Evolutionary conservation across 2,329 filamentous ascomycete genomes (phyloP).

Genomic region (Penicillium paneum): DNA sequence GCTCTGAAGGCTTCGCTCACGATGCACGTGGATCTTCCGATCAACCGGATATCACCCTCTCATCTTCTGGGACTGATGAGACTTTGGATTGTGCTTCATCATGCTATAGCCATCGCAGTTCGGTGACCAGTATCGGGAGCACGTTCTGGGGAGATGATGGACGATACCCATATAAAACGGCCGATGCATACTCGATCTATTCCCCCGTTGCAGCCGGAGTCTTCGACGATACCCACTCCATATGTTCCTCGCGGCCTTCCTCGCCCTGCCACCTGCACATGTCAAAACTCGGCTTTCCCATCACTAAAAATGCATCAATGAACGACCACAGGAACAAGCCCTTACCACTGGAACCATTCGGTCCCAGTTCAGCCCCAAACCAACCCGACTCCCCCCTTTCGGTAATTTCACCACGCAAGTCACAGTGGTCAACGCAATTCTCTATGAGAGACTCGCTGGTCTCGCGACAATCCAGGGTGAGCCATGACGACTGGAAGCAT

Average conservation of each 20-base stretch:
- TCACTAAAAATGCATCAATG: conserved; percentile 20
- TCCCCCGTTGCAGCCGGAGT: conserved; percentile 27
- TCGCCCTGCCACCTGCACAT: neutral
- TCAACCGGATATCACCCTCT: neutral
- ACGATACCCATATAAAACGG: conserved; percentile 12
- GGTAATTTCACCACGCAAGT: neutral
- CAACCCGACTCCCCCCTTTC: conserved; percentile 12
- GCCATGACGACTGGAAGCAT: neutral
- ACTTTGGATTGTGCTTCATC: conserved; percentile 32
- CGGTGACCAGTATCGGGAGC: conserved; percentile 34
- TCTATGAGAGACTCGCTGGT: neutral
- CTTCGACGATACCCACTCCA: conserved; percentile 33
- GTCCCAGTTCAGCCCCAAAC: conserved; percentile 29
- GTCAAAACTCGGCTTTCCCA: neutral
- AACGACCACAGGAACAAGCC: conserved; percentile 40
- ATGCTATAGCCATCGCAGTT: conserved; percentile 36
- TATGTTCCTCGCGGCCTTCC: neutral
- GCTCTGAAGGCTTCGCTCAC: neutral
- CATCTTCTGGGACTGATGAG: conserved; percentile 28
- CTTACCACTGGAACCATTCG: conserved; percentile 38
- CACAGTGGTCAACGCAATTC: neutral
- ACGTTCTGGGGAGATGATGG: conserved; percentile 18
- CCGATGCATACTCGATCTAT: conserved; percentile 26
- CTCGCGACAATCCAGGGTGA: neutral
- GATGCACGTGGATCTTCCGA: neutral